These are phyloP conservation scores for Sistotremastrum niveocremeum DNA, from an alignment of 768 basidiomycete genomes.

Conservation along the genomic window DNA sequence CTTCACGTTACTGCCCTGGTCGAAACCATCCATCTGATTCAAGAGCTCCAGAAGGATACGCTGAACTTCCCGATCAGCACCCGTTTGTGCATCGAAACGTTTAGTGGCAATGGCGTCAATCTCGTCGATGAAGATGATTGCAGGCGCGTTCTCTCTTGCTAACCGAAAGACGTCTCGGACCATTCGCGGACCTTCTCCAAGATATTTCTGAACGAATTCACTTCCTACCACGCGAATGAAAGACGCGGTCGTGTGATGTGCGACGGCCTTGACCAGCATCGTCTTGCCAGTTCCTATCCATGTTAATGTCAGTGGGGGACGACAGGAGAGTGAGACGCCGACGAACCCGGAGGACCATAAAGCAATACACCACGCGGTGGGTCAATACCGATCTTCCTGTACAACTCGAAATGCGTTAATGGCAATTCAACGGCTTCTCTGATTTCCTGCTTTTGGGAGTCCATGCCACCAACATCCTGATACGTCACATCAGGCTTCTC, in stretches of 20 bases:
- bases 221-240: conserved; percentile 98
- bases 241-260: conserved; percentile 89
- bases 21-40: conserved; percentile 99
- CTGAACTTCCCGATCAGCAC: conserved; percentile 97
- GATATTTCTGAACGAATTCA: conserved; percentile 98
- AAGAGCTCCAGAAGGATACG: conserved; percentile 92
- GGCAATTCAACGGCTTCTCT: conserved; percentile 96
- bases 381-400: conserved; percentile 99
- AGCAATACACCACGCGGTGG: conserved; percentile 94
- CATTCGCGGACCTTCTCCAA: conserved; percentile 99
- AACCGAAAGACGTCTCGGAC: conserved; percentile 98
- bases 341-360: conserved; percentile 88
- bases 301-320: conserved; percentile 2
- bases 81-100: conserved; percentile 98
- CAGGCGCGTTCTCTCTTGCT: conserved; percentile 91
- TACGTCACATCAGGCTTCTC: conserved; percentile 94
- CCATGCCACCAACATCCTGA: conserved; percentile 93
- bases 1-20: conserved; percentile 98
- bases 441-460: conserved; percentile 97
- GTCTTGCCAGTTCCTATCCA: conserved; percentile 86
- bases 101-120: conserved; percentile 99
- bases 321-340: neutral
- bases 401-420: conserved; percentile 91
- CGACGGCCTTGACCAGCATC: conserved; percentile 99
- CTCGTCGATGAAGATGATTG: conserved; percentile 99